Percentiles rank a stretch among this genome's conserved stretches.
These are phyloP conservation scores for Thyridium curvatum DNA, from an alignment of 2,329 filamentous ascomycete species.

Conservation along the genomic window DNA sequence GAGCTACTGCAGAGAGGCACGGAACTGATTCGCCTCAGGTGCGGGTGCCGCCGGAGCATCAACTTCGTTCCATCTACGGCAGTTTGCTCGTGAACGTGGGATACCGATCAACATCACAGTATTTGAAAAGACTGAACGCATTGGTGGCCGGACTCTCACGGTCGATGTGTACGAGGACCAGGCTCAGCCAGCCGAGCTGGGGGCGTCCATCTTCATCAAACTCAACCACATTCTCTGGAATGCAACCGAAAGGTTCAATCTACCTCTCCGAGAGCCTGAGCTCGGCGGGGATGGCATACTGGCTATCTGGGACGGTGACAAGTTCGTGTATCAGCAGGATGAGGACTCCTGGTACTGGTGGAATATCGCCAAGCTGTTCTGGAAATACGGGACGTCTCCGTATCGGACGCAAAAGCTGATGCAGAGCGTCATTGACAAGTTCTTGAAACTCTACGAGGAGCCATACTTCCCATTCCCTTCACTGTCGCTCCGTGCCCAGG, in stretches of 20 bases:
- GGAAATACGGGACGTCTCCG: conserved; percentile 79
- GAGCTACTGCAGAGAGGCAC: too few relatives aligned
- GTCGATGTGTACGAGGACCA: conserved; percentile 69
- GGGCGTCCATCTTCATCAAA: conserved; percentile 85
- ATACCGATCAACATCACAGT: conserved; percentile 73
- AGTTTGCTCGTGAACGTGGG: conserved; percentile 58
- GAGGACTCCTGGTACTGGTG: conserved; percentile 64
- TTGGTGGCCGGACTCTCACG: conserved; percentile 85
- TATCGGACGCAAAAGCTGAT: conserved; percentile 68
- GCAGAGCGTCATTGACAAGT: conserved; percentile 62
- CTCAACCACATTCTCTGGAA: conserved; percentile 78
- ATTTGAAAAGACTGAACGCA: conserved; percentile 70
- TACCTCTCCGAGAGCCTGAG: conserved; percentile 45
- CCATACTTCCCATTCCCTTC: conserved; percentile 82
- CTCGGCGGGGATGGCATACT: conserved; percentile 49
- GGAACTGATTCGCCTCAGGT: conserved; percentile 41
- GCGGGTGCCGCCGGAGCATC: conserved; percentile 87
- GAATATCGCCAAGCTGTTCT: conserved; percentile 72
- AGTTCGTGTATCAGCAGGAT: conserved; percentile 63
- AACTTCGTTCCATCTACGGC: conserved; percentile 72
- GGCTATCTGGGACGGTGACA: conserved; percentile 77
- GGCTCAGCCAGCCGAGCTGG: conserved; percentile 69
- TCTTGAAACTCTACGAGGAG: conserved; percentile 72
- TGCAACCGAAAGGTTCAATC: conserved; percentile 64
- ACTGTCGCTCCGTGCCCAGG: conserved; percentile 60